phyloP scores from a whole-genome alignment of 2,329 filamentous ascomycete species.

The Cytospora piceicola region DNA sequence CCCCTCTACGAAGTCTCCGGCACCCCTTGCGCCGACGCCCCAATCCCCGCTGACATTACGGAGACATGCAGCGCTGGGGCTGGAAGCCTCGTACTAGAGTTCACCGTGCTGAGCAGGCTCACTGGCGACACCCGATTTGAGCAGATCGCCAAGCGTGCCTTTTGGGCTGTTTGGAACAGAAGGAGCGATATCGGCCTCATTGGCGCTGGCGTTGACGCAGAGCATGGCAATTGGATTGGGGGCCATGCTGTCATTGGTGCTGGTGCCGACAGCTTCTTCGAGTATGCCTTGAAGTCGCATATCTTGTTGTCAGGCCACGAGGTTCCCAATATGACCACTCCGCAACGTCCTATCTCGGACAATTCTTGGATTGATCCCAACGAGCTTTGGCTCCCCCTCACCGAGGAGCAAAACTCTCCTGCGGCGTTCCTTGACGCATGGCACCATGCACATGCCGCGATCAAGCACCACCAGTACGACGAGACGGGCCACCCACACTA shows the following conservation, averaged over 20 bases:
- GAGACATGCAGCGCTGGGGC: slow-evolving; percentile 97
- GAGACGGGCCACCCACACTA: slow-evolving; percentile 87
- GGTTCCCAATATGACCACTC: slow-evolving; percentile 55
- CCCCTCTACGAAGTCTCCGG: slow-evolving; percentile 64
- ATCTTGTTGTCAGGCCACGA: slow-evolving; percentile 82
- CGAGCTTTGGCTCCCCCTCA: slow-evolving; percentile 61
- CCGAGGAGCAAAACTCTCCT: slow-evolving; percentile 69
- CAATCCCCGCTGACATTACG: slow-evolving; percentile 71
- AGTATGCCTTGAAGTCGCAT: slow-evolving; percentile 94
- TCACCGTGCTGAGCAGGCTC: slow-evolving; percentile 85
- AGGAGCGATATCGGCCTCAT: slow-evolving; percentile 85
- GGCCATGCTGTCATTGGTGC: slow-evolving; percentile 93
- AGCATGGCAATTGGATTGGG: slow-evolving; percentile 86
- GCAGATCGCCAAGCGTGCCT: slow-evolving; percentile 84
- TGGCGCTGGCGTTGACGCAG: slow-evolving; percentile 86
- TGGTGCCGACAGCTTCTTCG: slow-evolving; percentile 97
- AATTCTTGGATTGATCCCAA: slow-evolving; percentile 66
- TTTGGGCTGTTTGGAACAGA: slow-evolving; percentile 95
- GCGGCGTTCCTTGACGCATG: slow-evolving; percentile 81
- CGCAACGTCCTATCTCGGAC: slow-evolving; percentile 42
- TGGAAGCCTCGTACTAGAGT: slow-evolving; percentile 93
- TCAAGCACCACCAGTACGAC: slow-evolving; percentile 90
- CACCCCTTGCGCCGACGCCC: slow-evolving; percentile 38
- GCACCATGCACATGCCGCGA: slow-evolving; percentile 83
- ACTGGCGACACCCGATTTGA: slow-evolving; percentile 90